phyloP scores from a whole-genome alignment of 169 alveolate species.

The Toxoplasma gondii region DNA sequence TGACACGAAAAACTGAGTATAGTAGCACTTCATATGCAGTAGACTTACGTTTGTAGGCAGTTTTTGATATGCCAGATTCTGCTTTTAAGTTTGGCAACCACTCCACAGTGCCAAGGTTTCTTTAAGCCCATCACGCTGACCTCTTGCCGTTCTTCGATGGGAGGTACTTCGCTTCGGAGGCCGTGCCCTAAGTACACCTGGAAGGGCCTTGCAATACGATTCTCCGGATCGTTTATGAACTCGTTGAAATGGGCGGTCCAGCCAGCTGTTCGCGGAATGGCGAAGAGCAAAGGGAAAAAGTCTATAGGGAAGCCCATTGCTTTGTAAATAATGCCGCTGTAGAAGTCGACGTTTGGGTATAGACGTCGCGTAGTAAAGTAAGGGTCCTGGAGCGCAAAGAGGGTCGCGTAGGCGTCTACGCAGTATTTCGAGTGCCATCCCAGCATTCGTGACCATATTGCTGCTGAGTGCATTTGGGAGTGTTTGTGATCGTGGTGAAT shows the following conservation, averaged over 20 bases:
- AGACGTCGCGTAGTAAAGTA: conserved; percentile 86
- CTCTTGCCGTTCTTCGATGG: neutral
- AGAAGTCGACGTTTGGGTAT: conserved; percentile 94
- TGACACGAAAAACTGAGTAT: neutral
- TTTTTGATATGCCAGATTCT: neutral
- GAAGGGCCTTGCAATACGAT: conserved; percentile 62
- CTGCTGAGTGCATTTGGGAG: neutral
- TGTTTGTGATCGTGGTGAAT: neutral
- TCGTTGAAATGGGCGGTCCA: conserved; percentile 88
- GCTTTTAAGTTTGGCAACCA: neutral
- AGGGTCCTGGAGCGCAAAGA: conserved; percentile 71
- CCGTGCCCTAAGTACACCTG: conserved; percentile 62
- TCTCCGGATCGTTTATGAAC: conserved; percentile 44
- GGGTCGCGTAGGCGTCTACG: neutral
- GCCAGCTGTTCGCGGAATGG: conserved; percentile 87
- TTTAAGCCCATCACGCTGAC: neutral
- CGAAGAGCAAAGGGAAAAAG: conserved; percentile 87
- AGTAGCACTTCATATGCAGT: neutral
- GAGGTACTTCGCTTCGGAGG: conserved; percentile 13
- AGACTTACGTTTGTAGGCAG: neutral
- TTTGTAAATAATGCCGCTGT: conserved; percentile 83
- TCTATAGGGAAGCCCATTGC: conserved; percentile 85
- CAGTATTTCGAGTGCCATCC: no score
- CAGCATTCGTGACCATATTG: neutral
- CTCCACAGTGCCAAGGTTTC: neutral